phyloP scores from a whole-genome alignment of 1,139 yeast genomes.

The Pichia norvegensis region DNA sequence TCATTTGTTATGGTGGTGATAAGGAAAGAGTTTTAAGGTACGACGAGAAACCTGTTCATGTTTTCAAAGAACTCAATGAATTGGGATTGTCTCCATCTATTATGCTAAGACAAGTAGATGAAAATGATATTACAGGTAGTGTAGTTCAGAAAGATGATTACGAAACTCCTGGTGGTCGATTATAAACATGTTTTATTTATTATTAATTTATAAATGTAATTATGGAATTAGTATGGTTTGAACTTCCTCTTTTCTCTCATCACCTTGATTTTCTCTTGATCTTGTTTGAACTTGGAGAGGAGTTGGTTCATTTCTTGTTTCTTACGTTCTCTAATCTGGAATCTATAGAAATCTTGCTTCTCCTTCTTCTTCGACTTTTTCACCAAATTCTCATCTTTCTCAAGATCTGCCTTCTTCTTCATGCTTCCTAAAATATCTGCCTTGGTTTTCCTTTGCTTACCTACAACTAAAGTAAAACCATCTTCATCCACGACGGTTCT shows the following conservation, averaged over 20 bases:
- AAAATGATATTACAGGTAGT: slow-evolving; percentile 30
- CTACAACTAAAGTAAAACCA: slow-evolving; percentile 87
- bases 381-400: slow-evolving; percentile 41
- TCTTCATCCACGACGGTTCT: slow-evolving; percentile 75
- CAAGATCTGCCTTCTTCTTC: slow-evolving; percentile 39
- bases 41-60: slow-evolving; percentile 81
- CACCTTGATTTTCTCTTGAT: slow-evolving; percentile 73
- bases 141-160: slow-evolving; percentile 11
- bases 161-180: slow-evolving; percentile 49
- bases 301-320: slow-evolving; percentile 88
- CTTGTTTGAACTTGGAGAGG: slow-evolving; percentile 75
- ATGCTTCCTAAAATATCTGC: slow-evolving; percentile 56
- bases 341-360: slow-evolving; percentile 87
- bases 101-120: slow-evolving; percentile 81
- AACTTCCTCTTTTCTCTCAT: slow-evolving; percentile 79
- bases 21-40: slow-evolving; percentile 77
- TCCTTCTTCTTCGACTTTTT: slow-evolving; percentile 72
- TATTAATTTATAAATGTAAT: too few species aligned
- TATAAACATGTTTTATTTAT: slow-evolving; percentile 23
- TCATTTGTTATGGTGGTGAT: slow-evolving; percentile 79
- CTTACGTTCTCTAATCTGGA: slow-evolving; percentile 90
- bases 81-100: slow-evolving; percentile 87
- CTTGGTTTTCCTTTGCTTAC: slow-evolving; percentile 74
- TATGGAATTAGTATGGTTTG: slow-evolving; percentile 76
- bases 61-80: slow-evolving; percentile 83